Evolutionary conservation across 202 grass and related monocot species (phyloP).

Genomic region (Bolboschoenoplectus hybrid): DNA sequence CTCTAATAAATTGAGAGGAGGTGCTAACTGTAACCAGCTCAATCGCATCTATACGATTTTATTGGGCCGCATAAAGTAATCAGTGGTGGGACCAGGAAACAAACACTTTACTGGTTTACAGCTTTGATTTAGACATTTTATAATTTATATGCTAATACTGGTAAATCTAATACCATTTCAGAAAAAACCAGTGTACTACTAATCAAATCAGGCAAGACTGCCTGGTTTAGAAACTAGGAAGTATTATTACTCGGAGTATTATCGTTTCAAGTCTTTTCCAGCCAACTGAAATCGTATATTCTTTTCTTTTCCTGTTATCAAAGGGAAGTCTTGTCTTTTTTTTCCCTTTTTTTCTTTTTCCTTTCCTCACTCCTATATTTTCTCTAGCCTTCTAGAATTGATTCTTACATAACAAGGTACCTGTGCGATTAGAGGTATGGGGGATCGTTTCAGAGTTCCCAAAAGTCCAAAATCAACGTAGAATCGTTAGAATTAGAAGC

Average conservation of each 20-base stretch:
- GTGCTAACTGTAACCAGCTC: conserved; percentile 29
- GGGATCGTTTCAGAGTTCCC: not conserved
- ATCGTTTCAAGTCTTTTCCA: not conserved
- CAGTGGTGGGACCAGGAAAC: not conserved
- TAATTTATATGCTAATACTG: not conserved
- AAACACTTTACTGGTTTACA: not conserved
- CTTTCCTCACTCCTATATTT: not conserved
- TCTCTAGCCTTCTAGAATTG: not conserved
- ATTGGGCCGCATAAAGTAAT: not conserved
- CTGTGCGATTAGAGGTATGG: not conserved
- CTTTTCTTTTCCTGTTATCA: not conserved
- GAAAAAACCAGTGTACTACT: not conserved
- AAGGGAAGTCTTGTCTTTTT: no score
- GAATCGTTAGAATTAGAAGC: not conserved
- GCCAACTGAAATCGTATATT: not conserved
- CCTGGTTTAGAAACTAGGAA: not conserved
- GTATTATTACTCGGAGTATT: no score
- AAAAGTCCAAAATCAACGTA: not conserved
- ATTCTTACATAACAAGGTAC: not conserved
- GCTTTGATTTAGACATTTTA: not conserved
- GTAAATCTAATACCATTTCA: not conserved
- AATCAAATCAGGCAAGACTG: not conserved
- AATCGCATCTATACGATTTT: not conserved
- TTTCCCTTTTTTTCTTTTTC: no score
- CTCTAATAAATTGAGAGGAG: conserved; percentile 20